Conservation (phyloP, 345 rosid species). For the Melaleuca quinquenervia region DNA sequence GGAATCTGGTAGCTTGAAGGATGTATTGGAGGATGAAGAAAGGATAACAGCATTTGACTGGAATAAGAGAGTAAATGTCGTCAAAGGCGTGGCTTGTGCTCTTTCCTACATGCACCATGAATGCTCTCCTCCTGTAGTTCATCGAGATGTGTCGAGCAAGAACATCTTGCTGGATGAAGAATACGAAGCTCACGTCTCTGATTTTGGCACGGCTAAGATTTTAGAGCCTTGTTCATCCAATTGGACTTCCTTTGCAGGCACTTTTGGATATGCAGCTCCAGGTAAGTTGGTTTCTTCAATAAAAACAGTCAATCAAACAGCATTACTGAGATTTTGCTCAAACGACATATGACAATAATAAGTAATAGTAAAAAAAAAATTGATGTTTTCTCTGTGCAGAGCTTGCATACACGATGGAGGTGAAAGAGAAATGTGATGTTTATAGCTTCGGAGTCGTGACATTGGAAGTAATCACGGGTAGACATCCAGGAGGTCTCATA, state of each 20-base stretch:
- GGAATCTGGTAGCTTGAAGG: slow-evolving; percentile 4
- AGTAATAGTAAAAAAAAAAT: neutral
- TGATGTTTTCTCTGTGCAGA: neutral
- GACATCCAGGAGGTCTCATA: neutral
- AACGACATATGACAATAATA: neutral
- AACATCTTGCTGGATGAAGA: neutral
- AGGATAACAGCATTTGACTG: slow-evolving; percentile 2
- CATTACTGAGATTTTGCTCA: neutral
- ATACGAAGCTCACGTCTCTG: neutral
- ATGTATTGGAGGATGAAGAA: neutral
- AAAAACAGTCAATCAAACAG: neutral
- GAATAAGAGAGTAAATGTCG: slow-evolving; percentile 3
- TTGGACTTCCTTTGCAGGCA: neutral
- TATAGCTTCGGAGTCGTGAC: neutral
- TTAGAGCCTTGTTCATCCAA: neutral
- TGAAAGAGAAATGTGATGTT: neutral
- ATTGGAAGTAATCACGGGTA: neutral
- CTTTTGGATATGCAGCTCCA: neutral
- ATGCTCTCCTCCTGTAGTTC: neutral
- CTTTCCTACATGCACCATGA: neutral
- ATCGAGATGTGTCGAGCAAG: neutral
- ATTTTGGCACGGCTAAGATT: slow-evolving; percentile 2
- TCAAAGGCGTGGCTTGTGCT: neutral
- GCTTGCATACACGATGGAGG: neutral
- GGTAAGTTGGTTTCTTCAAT: neutral